A percentile compares a stretch with the other conserved stretches of the same genome.
These are phyloP conservation scores for Malus fusca DNA, from an alignment of 306 rosid species.

Conservation along the genomic window DNA sequence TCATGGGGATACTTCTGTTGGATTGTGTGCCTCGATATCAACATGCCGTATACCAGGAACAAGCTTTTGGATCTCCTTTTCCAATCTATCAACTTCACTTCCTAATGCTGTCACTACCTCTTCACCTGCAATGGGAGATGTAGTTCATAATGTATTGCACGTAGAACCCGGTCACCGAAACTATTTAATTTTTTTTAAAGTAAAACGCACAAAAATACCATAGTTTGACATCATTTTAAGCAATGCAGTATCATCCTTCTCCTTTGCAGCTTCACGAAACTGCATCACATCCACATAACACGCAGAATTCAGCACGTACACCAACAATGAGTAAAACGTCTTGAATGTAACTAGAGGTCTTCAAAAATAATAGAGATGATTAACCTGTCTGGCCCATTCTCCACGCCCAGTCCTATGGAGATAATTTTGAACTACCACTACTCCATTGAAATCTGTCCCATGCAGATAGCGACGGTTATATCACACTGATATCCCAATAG, in stretches of 20 bases:
- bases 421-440: slow-evolving; percentile 76
- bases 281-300: slow-evolving; percentile 10
- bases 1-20: slow-evolving; percentile 41
- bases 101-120: slow-evolving; percentile 97
- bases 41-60: slow-evolving; percentile 95
- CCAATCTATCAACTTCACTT: slow-evolving; percentile 94
- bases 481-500: not conserved
- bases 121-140: slow-evolving; percentile 52
- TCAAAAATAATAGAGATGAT: not conserved
- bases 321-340: not conserved
- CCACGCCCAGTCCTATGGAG: slow-evolving; percentile 69
- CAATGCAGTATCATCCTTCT: slow-evolving; percentile 41
- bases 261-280: slow-evolving; percentile 61
- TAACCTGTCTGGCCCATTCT: slow-evolving; percentile 87
- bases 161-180: slow-evolving; percentile 5
- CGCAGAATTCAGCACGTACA: not conserved
- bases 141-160: not conserved
- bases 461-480: slow-evolving; percentile 11
- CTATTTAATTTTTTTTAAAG: not conserved
- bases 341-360: not conserved
- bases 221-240: slow-evolving; percentile 73
- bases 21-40: slow-evolving; percentile 97
- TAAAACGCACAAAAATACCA: slow-evolving; percentile 36
- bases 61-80: slow-evolving; percentile 81
- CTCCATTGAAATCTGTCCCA: slow-evolving; percentile 92